Conservation (phyloP, 805 yeast species). For the Lipomyces yamanashiensis region DNA sequence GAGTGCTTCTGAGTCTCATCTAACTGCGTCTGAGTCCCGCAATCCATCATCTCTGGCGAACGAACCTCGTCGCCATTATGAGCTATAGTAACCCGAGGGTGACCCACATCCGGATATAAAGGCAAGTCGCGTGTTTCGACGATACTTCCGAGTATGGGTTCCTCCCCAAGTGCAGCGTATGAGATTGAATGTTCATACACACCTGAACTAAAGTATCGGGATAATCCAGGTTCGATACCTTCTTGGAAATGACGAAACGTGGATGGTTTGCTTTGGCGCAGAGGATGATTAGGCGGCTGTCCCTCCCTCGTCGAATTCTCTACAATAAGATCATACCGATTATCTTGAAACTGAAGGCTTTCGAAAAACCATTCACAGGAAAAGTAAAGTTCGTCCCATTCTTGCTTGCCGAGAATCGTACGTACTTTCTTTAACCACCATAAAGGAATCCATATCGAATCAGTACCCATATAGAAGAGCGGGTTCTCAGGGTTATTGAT, state of each 20-base stretch:
- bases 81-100: background rate
- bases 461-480: background rate
- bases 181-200: background rate
- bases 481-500: background rate
- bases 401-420: background rate
- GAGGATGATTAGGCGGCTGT: too few species aligned
- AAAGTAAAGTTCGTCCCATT: slow-evolving; percentile 1
- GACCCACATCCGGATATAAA: background rate
- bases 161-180: background rate
- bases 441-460: background rate
- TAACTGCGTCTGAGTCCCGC: background rate
- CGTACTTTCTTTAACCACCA: slow-evolving; percentile 6
- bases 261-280: background rate
- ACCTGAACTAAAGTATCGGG: background rate
- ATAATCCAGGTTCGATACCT: background rate
- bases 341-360: background rate
- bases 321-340: background rate
- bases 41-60: background rate
- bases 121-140: background rate
- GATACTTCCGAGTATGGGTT: background rate
- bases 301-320: background rate
- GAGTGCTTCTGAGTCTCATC: background rate
- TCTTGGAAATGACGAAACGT: background rate
- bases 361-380: background rate
- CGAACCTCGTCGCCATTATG: background rate